Conservation (phyloP, 805 yeast species). For the Suhomyces xylopsoci region DNA sequence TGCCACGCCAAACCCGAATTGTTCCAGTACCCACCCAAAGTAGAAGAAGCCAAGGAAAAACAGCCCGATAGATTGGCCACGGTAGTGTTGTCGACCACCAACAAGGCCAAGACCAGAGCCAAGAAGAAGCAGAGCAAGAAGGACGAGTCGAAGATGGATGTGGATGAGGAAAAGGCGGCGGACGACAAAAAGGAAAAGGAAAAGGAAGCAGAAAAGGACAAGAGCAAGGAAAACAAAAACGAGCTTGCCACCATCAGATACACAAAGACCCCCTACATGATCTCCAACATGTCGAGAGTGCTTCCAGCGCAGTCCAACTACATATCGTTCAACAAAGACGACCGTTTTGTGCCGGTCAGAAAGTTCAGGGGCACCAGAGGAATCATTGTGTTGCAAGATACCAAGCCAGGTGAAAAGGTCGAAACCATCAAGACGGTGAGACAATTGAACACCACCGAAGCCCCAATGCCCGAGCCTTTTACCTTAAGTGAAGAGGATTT, state of each 20-base stretch:
- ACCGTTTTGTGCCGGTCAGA: conserved; percentile 77
- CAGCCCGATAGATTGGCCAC: conserved; percentile 87
- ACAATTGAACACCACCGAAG: conserved; percentile 69
- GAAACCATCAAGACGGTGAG: conserved; percentile 80
- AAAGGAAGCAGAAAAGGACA: conserved; percentile 20
- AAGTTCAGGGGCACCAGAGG: conserved; percentile 69
- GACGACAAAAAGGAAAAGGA: conserved; percentile 15
- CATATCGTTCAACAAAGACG: conserved; percentile 68
- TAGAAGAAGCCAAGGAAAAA: conserved; percentile 73
- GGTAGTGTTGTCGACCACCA: conserved; percentile 92
- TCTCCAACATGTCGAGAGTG: conserved; percentile 81
- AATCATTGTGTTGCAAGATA: conserved; percentile 67
- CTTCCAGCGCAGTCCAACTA: conserved; percentile 84
- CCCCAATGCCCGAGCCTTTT: conserved; percentile 71
- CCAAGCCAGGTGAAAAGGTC: conserved; percentile 54
- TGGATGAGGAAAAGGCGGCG: conserved; percentile 25
- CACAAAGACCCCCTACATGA: conserved; percentile 61
- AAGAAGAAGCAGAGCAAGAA: conserved; percentile 56
- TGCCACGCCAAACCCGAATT: conserved; percentile 78
- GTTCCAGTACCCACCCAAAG: conserved; percentile 88
- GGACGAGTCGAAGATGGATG: conserved; percentile 40
- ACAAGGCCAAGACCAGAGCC: conserved; percentile 90
- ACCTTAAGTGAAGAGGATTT: conserved; percentile 55
- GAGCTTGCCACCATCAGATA: conserved; percentile 48
- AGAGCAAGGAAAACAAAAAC: conserved; percentile 21